Conservation (phyloP, 2,329 filamentous ascomycete genomes). For the Colletotrichum graminicola region DNA sequence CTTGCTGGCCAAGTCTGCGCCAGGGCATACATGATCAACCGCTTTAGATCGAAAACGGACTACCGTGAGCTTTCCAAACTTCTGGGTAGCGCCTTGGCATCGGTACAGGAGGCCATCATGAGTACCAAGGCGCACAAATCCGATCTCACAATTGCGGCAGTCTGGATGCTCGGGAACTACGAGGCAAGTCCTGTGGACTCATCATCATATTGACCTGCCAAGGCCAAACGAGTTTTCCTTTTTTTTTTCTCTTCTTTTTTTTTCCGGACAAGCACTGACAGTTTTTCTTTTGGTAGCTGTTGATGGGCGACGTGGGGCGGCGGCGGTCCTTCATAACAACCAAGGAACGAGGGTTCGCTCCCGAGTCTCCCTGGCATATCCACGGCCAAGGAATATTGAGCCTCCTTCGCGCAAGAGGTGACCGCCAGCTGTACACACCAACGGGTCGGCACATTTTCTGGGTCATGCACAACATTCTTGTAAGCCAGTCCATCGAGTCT, state of each 20-base stretch:
- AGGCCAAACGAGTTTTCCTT: background rate
- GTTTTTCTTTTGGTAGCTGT: slow-evolving; percentile 45
- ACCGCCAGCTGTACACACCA: slow-evolving; percentile 44
- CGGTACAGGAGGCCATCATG: slow-evolving; percentile 54
- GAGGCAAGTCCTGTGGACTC: slow-evolving; percentile 47
- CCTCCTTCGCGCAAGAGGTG: slow-evolving; percentile 53
- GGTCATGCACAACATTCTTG: slow-evolving; percentile 55
- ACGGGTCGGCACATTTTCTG: slow-evolving; percentile 52
- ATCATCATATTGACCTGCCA: no score
- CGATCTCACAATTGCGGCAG: slow-evolving; percentile 54
- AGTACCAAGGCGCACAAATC: slow-evolving; percentile 46
- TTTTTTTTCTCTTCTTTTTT: no score
- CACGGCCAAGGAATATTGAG: slow-evolving; percentile 53
- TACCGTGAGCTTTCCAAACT: slow-evolving; percentile 52
- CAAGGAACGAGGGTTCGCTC: background rate
- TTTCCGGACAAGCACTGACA: background rate
- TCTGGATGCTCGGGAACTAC: slow-evolving; percentile 57
- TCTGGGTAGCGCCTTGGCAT: slow-evolving; percentile 53
- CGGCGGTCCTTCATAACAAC: slow-evolving; percentile 17
- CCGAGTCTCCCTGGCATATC: slow-evolving; percentile 50
- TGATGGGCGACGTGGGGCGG: slow-evolving; percentile 52
- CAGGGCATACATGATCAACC: slow-evolving; percentile 55
- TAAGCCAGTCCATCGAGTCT: slow-evolving; percentile 44
- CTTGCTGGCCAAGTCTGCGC: slow-evolving; percentile 57
- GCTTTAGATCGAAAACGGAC: slow-evolving; percentile 49